Evolutionary conservation across 371 early-diverging fungal genomes (phyloP), one percentile per base, ranked within the genome.

Genomic region (Capillidium rhysosporum): DNA sequence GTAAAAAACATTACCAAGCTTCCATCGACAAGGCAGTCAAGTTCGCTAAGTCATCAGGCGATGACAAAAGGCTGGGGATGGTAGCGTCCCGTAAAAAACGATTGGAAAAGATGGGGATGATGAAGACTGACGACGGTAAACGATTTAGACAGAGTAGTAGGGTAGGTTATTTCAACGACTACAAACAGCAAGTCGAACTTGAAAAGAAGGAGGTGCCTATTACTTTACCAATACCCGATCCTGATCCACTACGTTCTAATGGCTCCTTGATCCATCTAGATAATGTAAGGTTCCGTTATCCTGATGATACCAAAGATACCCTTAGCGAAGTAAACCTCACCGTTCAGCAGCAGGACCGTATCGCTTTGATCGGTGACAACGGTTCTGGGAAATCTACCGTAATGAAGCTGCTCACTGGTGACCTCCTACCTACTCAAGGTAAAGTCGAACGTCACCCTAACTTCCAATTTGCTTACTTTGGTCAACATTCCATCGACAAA

Each of bases 361-460:
- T 84, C 38, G 84, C 69, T 0, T 67, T 89, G 24, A 61, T 87
- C n/a, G 87, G 87, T 7, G 69, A 73, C 0, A 89, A 89, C 63
- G 88, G 86, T 31, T 64, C 70, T 54, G 88, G 92, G 40, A 93
- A 93, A 61, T 71, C 86, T 16, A 91, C 92, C 0, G 62, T 91
- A 29, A 64, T 88, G 59, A 73, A 82, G n/a, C 53, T 88, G 47
- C 52, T 93, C 23, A 62, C 72, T 0, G 80, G 80, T 1, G 65
- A 68, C n/a, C 61, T 67, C 0, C 40, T 57, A 0, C 84, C 82
- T 0, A 69, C 72, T 0, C 59, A 58, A 0, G 86, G 84, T 10
- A 63, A 67, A 16, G 62, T 85, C 1, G 67, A 73, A 46, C 69
- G 65, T 3, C 74, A 82, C 61, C 60, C 76, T 2, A 55, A 72